Percentiles rank a stretch among this genome's conserved stretches.
Conservation (phyloP, 2,329 filamentous ascomycete species). For the Fusarium vanettenii region DNA sequence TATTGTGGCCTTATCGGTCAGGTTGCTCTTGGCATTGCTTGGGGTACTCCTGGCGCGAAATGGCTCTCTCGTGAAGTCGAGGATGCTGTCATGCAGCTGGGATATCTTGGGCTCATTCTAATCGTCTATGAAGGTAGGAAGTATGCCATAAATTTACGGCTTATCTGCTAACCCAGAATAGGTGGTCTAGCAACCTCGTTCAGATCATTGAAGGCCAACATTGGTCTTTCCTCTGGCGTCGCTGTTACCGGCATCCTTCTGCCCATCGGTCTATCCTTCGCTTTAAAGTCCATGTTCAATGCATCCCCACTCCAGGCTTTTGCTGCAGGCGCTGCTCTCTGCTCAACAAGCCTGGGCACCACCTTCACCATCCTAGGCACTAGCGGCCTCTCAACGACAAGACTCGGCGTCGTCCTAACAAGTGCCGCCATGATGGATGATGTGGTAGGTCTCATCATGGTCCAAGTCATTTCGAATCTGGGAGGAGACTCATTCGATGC, state of each 20-base stretch:
- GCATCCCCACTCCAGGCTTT: slow-evolving; percentile 73
- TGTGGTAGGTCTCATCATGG: slow-evolving; percentile 81
- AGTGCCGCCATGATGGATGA: slow-evolving; percentile 87
- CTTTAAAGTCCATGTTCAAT: slow-evolving; percentile 61
- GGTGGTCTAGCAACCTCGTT: slow-evolving; percentile 63
- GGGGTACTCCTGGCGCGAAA: slow-evolving; percentile 73
- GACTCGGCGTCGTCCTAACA: slow-evolving; percentile 71
- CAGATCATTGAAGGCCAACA: slow-evolving; percentile 64
- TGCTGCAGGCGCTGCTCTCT: slow-evolving; percentile 77
- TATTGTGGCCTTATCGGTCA: slow-evolving; percentile 81
- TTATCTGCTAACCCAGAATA: slow-evolving; percentile 28
- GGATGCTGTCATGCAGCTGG: slow-evolving; percentile 70
- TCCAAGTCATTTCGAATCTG: slow-evolving; percentile 78
- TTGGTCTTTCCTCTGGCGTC: slow-evolving; percentile 69
- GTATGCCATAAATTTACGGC: fast-evolving
- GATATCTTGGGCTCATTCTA: slow-evolving; percentile 79
- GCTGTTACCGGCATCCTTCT: slow-evolving; percentile 73
- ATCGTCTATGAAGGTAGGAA: slow-evolving; percentile 74
- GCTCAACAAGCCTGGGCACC: slow-evolving; percentile 80
- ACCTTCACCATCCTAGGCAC: slow-evolving; percentile 66
- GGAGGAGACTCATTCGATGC: slow-evolving; percentile 51
- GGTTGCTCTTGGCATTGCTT: slow-evolving; percentile 76
- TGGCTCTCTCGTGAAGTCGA: slow-evolving; percentile 67
- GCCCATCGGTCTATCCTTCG: slow-evolving; percentile 75
- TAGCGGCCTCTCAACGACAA: slow-evolving; percentile 52